Conservation (phyloP, 768 basidiomycete species). For the Amanita polypyramis region DNA sequence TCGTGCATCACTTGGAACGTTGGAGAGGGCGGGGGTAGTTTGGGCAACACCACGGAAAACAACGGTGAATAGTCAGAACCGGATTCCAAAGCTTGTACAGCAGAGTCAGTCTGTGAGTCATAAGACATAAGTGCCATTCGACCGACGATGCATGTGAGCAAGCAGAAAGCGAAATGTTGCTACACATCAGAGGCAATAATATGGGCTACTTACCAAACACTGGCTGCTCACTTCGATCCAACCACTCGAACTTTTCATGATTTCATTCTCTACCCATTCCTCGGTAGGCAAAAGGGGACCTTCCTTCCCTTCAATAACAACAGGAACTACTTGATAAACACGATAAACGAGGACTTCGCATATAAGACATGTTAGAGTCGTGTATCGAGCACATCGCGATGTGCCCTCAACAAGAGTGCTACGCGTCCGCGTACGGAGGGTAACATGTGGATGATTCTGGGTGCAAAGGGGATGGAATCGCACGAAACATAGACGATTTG, state of each 20-base stretch:
- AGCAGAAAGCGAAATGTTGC: neutral
- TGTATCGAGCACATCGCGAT: slow-evolving; percentile 45
- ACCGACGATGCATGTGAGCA: neutral
- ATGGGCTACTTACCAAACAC: slow-evolving; percentile 48
- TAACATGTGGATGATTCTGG: slow-evolving; percentile 61
- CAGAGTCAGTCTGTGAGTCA: slow-evolving; percentile 26
- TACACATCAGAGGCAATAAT: neutral
- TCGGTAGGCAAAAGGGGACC: slow-evolving; percentile 60
- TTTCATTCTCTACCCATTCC: slow-evolving; percentile 69
- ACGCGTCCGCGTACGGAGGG: slow-evolving; percentile 49
- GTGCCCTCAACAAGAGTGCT: slow-evolving; percentile 31
- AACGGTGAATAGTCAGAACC: slow-evolving; percentile 33
- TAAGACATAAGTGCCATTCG: slow-evolving; percentile 9
- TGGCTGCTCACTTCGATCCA: slow-evolving; percentile 65
- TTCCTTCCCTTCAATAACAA: slow-evolving; percentile 48
- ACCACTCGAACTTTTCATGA: slow-evolving; percentile 54
- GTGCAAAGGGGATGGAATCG: slow-evolving; percentile 10
- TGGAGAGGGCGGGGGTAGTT: slow-evolving; percentile 15
- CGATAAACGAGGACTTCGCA: slow-evolving; percentile 63
- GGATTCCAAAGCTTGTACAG: slow-evolving; percentile 23
- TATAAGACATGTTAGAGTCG: slow-evolving; percentile 57
- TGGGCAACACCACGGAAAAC: slow-evolving; percentile 37
- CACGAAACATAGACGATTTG: slow-evolving; percentile 3
- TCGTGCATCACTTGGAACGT: slow-evolving; percentile 16
- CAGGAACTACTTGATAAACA: slow-evolving; percentile 47